Percentiles rank a stretch among this genome's conserved stretches.
Conservation (phyloP, 192 early-diverging fungal species). For the Thoreauomyces humboldtii region DNA sequence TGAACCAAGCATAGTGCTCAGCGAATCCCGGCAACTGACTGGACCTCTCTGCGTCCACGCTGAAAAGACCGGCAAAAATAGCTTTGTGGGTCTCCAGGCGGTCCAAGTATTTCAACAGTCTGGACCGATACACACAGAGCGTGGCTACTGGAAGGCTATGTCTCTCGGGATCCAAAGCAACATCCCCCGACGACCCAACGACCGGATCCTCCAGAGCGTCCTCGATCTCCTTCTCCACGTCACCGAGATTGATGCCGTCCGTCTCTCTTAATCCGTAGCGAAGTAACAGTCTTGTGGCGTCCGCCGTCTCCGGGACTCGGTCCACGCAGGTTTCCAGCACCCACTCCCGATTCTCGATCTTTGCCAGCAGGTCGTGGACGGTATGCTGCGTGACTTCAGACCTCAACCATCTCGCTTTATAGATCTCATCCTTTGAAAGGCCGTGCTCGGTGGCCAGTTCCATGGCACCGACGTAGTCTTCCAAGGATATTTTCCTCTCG, state of each 20-base stretch:
- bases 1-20: conserved; percentile 53
- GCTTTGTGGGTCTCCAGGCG: conserved; percentile 60
- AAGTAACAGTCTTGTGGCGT: conserved; percentile 42
- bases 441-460: conserved; percentile 49
- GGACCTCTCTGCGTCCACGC: neutral
- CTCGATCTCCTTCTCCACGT: conserved; percentile 41
- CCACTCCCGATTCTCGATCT: conserved; percentile 60
- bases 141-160: neutral
- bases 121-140: conserved; percentile 49
- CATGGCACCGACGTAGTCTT: conserved; percentile 58
- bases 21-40: conserved; percentile 28
- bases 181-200: conserved; percentile 7
- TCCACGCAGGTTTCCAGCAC: conserved; percentile 53
- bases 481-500: conserved; percentile 45
- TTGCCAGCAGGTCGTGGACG: conserved; percentile 40
- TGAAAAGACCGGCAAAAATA: conserved; percentile 36
- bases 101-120: conserved; percentile 61
- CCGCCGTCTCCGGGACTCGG: conserved; percentile 25
- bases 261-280: conserved; percentile 54
- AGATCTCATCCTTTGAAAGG: conserved; percentile 58
- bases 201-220: conserved; percentile 22
- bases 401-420: conserved; percentile 59
- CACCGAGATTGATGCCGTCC: conserved; percentile 39
- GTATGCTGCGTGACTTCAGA: conserved; percentile 35
- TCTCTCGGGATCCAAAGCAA: neutral